Evolutionary conservation across 169 alveolate genomes (phyloP).

Genomic region (Plasmodium yoelii): DNA sequence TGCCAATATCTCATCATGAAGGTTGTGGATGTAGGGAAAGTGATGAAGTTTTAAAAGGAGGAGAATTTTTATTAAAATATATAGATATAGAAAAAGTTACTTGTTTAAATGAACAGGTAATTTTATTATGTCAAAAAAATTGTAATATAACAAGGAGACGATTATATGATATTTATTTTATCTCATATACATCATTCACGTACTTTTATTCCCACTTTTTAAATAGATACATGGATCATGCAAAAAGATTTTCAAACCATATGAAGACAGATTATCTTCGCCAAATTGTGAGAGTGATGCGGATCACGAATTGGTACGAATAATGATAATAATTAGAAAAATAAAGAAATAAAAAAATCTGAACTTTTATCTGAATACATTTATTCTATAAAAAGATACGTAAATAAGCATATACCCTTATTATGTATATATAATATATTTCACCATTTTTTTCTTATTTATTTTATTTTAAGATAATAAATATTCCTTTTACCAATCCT

Average conservation of each 20-base stretch:
- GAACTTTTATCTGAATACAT: not conserved
- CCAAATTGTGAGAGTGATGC: conserved; percentile 82
- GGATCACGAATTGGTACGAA: conserved; percentile 84
- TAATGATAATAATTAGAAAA: not conserved
- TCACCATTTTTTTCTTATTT: conserved; percentile 11
- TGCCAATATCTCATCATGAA: conserved; percentile 86
- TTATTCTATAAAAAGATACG: not conserved
- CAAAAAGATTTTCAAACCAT: conserved; percentile 78
- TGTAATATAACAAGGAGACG: too few relatives aligned
- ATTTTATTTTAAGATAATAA: conserved; percentile 75
- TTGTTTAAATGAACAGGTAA: conserved; percentile 84
- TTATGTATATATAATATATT: not conserved
- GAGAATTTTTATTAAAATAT: conserved; percentile 80
- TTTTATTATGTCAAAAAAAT: not conserved
- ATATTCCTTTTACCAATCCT: conserved; percentile 83
- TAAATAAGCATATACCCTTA: not conserved
- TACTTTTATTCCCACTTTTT: conserved; percentile 1
- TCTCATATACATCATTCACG: not conserved
- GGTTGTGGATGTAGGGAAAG: conserved; percentile 86
- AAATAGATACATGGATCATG: conserved; percentile 80
- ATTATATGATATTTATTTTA: too few relatives aligned
- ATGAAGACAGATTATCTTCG: conserved; percentile 78
- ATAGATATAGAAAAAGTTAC: conserved; percentile 81
- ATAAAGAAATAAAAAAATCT: too few relatives aligned
- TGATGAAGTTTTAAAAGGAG: conserved; percentile 79